Percentiles rank a stretch among this genome's conserved stretches.
Conservation (phyloP, 345 rosid species). For the Anastatica hierochuntica region DNA sequence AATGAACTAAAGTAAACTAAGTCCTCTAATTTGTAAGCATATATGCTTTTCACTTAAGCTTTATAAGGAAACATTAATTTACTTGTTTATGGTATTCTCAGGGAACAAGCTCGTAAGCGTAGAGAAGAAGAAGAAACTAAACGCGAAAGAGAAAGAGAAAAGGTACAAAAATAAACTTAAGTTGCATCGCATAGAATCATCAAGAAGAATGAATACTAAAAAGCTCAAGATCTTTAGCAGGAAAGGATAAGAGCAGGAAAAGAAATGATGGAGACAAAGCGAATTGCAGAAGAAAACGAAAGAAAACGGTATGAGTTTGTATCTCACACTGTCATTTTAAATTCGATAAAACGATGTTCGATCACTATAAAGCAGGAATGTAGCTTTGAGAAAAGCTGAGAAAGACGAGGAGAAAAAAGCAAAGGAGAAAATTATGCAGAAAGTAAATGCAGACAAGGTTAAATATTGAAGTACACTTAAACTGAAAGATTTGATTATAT, state of each 20-base stretch:
- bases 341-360: not conserved
- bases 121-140: conserved; percentile 45
- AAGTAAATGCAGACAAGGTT: conserved; percentile 76
- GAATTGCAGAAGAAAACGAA: conserved; percentile 55
- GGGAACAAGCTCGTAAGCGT: conserved; percentile 38
- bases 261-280: conserved; percentile 43
- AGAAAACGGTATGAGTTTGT: conserved; percentile 82
- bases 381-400: conserved; percentile 47
- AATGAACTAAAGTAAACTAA: conserved; percentile 47
- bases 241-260: conserved; percentile 70
- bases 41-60: not conserved
- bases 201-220: not conserved
- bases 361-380: conserved; percentile 24
- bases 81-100: conserved; percentile 13
- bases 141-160: conserved; percentile 49
- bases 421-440: conserved; percentile 49
- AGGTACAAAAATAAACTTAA: conserved; percentile 29
- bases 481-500: no score
- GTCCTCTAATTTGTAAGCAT: conserved; percentile 21
- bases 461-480: not conserved
- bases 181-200: not conserved
- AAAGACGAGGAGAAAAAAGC: conserved; percentile 59
- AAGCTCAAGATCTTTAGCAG: conserved; percentile 26
- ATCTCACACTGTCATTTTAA: no score
- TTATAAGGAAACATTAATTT: not conserved